Conservation (phyloP, 345 rosid species). For the Gossypium australe region DNA sequence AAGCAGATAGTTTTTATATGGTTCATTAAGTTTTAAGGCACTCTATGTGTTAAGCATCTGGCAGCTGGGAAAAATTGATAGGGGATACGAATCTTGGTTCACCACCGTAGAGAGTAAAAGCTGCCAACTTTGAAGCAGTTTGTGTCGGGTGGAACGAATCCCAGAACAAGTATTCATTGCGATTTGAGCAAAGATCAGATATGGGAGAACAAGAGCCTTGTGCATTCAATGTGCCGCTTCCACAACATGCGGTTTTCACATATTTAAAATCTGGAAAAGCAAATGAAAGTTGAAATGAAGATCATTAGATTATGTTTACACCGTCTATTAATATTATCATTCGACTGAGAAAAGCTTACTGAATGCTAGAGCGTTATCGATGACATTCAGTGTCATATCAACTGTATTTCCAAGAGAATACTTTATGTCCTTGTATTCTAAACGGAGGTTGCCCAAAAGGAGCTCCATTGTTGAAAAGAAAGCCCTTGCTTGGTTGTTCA, state of each 20-base stretch:
- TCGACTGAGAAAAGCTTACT: conserved; percentile 20
- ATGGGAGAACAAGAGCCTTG: conserved; percentile 16
- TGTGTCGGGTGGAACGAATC: conserved; percentile 45
- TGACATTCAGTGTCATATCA: conserved; percentile 42
- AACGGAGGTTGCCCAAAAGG: conserved; percentile 36
- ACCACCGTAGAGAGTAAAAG: conserved; percentile 39
- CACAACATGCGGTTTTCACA: conserved; percentile 39
- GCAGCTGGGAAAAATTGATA: conserved; percentile 42
- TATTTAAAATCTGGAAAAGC: conserved; percentile 34
- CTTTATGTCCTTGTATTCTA: conserved; percentile 26
- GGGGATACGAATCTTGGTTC: conserved; percentile 36
- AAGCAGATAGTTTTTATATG: not conserved
- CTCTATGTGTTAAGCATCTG: conserved; percentile 20
- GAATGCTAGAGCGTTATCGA: conserved; percentile 24
- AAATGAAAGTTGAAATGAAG: not conserved
- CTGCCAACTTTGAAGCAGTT: conserved; percentile 45
- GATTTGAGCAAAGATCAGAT: conserved; percentile 30
- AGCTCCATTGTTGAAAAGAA: conserved; percentile 26
- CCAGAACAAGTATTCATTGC: conserved; percentile 46
- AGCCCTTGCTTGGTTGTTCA: conserved; percentile 33
- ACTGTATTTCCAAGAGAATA: conserved; percentile 45
- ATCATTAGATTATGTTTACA: not conserved
- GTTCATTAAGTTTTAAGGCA: not conserved
- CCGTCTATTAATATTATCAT: no score
- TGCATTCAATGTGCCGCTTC: conserved; percentile 18